phyloP scores from a whole-genome alignment of 1,139 yeast species.

The Debaryomycetaceae sp. region DNA sequence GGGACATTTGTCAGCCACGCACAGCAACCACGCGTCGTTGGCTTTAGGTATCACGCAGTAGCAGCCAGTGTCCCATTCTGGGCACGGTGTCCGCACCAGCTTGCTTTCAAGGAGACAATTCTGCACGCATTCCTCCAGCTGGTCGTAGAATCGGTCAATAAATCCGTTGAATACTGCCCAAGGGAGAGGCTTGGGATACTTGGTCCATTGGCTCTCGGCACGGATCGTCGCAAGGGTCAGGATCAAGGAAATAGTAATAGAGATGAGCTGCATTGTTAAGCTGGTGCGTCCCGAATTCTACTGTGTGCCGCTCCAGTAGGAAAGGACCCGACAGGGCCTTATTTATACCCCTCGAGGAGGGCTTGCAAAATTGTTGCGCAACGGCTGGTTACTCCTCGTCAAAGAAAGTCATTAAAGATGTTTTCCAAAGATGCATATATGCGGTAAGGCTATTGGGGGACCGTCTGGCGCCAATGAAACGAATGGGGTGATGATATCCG shows the following conservation, averaged over 20 bases:
- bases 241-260: constrained; percentile 1
- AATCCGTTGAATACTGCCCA: constrained; percentile 44
- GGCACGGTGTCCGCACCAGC: constrained; percentile 30
- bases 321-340: no score
- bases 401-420: no score
- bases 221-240: constrained; percentile 7
- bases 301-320: no score
- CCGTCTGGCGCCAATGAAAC: no score
- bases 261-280: not conserved
- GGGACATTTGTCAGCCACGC: constrained; percentile 29
- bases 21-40: constrained; percentile 32
- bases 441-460: no score
- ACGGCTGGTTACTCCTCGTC: no score
- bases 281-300: not conserved
- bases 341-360: no score
- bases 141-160: constrained; percentile 35
- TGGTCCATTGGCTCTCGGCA: constrained; percentile 15
- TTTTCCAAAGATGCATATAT: no score
- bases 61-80: constrained; percentile 48
- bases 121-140: constrained; percentile 34
- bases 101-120: constrained; percentile 22
- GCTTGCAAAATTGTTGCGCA: no score
- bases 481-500: no score
- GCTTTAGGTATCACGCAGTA: constrained; percentile 40
- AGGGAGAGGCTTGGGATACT: constrained; percentile 37